phyloP scores from a whole-genome alignment of 768 basidiomycete species.

The Amanita brunnescens region DNA sequence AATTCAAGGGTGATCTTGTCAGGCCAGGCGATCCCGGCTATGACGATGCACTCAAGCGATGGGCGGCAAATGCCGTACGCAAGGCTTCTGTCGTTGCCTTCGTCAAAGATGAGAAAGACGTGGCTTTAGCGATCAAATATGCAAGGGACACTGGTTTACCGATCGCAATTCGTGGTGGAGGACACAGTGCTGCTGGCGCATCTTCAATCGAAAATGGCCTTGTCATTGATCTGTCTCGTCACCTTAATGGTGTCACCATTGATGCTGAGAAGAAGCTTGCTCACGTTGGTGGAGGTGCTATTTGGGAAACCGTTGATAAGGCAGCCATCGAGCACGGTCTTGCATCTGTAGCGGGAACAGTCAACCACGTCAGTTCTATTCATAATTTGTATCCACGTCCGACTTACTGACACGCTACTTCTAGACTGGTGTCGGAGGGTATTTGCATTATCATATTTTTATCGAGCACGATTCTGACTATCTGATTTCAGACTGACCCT shows the following conservation, averaged over 20 bases:
- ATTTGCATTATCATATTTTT: neutral
- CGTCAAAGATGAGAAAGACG: conserved; percentile 33
- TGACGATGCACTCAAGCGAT: conserved; percentile 30
- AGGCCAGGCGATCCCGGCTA: conserved; percentile 27
- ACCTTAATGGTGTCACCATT: conserved; percentile 29
- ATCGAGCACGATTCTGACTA: neutral
- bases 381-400: neutral
- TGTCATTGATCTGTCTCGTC: conserved; percentile 39
- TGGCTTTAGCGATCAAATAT: conserved; percentile 26
- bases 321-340: conserved; percentile 34
- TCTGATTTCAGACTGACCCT: conserved; percentile 24
- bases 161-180: conserved; percentile 40
- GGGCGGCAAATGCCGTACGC: conserved; percentile 33
- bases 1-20: conserved; percentile 27
- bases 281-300: conserved; percentile 37
- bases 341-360: conserved; percentile 38
- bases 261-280: conserved; percentile 30
- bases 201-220: conserved; percentile 39
- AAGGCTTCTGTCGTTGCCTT: conserved; percentile 35
- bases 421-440: conserved; percentile 33
- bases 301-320: conserved; percentile 39
- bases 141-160: conserved; percentile 26
- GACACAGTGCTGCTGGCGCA: conserved; percentile 34
- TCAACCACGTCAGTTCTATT: conserved; percentile 35
- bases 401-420: neutral